Percentiles rank a stretch among this genome's conserved stretches.
phyloP scores from a whole-genome alignment of 2,329 filamentous ascomycete species.

The Xylaria sp. region DNA sequence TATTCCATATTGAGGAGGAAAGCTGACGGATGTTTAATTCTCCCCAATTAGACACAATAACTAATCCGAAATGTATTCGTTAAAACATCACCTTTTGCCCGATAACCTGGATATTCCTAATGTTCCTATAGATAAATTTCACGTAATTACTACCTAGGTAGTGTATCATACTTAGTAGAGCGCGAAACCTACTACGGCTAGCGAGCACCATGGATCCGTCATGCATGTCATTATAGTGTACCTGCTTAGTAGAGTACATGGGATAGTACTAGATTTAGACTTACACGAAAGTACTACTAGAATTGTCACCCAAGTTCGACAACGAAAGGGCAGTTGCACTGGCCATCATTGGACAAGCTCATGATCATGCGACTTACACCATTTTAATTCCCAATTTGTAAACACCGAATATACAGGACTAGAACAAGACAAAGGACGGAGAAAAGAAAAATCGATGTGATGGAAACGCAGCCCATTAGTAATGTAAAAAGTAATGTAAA shows the following conservation, averaged over 20 bases:
- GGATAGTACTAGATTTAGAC: background rate
- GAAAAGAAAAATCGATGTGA: background rate
- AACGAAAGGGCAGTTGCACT: background rate
- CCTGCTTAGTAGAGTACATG: background rate
- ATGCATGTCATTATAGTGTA: constrained; percentile 14
- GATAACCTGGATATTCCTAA: background rate
- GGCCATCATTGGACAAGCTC: constrained; percentile 3
- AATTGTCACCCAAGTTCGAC: constrained; percentile 18
- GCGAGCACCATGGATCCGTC: background rate
- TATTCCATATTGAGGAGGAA: background rate
- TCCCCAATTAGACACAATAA: background rate
- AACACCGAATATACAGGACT: constrained; percentile 10
- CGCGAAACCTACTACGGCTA: background rate
- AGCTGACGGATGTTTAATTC: background rate
- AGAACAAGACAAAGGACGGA: background rate
- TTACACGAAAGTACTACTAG: background rate
- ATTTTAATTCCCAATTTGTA: constrained; percentile 1
- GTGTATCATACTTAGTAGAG: background rate
- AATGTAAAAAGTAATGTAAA: constrained; percentile 9
- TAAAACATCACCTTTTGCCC: background rate
- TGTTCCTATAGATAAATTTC: too few relatives aligned
- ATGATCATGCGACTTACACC: background rate
- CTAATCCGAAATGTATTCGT: background rate
- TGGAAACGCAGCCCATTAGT: constrained; percentile 18
- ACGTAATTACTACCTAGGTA: too few relatives aligned